A percentile compares a stretch with the other conserved stretches of the same genome.
Evolutionary conservation across 2,329 filamentous ascomycete genomes (phyloP).

Genomic region (Fusarium acutatum): DNA sequence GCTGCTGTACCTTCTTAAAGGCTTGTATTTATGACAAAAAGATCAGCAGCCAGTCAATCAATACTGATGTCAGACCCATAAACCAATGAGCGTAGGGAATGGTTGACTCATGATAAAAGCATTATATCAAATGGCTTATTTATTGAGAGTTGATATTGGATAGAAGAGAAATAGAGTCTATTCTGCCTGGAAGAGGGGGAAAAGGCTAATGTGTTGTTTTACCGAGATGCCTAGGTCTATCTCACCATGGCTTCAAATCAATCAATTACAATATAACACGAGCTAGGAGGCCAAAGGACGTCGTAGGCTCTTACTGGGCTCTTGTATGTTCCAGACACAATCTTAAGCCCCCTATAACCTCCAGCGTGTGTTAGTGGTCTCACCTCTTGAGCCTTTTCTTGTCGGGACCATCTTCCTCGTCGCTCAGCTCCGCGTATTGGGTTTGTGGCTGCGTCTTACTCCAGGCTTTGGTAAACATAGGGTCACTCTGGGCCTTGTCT

Average conservation of each 20-base stretch:
- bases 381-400: slow-evolving; percentile 69
- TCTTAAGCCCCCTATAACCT: not conserved
- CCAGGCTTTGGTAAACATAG: slow-evolving; percentile 94
- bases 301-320: slow-evolving; percentile 1
- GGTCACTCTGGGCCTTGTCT: slow-evolving; percentile 90
- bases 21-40: not conserved
- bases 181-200: not conserved
- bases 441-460: slow-evolving; percentile 90
- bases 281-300: not conserved
- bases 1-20: not conserved
- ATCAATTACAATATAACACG: slow-evolving; percentile 5
- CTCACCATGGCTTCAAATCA: not conserved
- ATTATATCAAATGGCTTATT: not conserved
- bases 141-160: not conserved
- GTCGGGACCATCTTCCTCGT: slow-evolving; percentile 77
- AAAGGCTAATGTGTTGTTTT: not conserved
- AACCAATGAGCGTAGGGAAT: not conserved
- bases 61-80: not conserved
- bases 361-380: slow-evolving; percentile 35
- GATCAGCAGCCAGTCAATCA: not conserved
- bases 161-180: not conserved
- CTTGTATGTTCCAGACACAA: slow-evolving; percentile 7
- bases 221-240: not conserved
- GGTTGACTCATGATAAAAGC: not conserved
- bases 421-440: slow-evolving; percentile 88